phyloP scores from a whole-genome alignment of 305 asterid species.

The Fraxinus dipetala region DNA sequence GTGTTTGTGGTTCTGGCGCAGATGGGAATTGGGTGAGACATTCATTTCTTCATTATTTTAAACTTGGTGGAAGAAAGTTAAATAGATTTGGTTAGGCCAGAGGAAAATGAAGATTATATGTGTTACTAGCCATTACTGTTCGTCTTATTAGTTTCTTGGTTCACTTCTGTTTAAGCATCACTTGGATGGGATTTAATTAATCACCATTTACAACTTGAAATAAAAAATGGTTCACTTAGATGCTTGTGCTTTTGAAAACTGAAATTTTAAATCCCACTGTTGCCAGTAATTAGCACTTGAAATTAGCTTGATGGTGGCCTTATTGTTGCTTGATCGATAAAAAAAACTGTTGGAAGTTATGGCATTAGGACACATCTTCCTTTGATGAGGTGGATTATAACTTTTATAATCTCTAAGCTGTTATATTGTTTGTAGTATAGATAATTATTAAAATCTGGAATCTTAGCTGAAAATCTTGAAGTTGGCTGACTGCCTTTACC shows the following conservation, averaged over 20 bases:
- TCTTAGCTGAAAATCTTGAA: not conserved
- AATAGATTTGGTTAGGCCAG: not conserved
- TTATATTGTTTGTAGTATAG: not conserved
- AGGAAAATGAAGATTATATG: not conserved
- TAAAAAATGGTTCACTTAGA: not conserved
- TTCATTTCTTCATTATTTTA: not conserved
- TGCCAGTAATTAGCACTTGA: not conserved
- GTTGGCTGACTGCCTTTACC: not conserved
- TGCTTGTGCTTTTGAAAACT: not conserved
- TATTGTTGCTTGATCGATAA: not conserved
- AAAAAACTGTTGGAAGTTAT: not conserved
- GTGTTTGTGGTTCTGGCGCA: not conserved
- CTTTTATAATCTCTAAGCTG: not conserved
- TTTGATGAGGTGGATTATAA: not conserved
- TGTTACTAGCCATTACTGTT: not conserved
- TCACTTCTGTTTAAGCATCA: not conserved
- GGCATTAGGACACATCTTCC: not conserved
- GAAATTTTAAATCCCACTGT: not conserved
- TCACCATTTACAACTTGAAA: not conserved
- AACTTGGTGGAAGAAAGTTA: not conserved
- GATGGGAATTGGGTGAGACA: not conserved
- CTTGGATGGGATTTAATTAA: not conserved
- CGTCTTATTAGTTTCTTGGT: not conserved
- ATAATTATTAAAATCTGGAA: not conserved
- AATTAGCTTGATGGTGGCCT: not conserved